Conservation (phyloP, 805 yeast species). For the Yamadazyma endophytica region DNA sequence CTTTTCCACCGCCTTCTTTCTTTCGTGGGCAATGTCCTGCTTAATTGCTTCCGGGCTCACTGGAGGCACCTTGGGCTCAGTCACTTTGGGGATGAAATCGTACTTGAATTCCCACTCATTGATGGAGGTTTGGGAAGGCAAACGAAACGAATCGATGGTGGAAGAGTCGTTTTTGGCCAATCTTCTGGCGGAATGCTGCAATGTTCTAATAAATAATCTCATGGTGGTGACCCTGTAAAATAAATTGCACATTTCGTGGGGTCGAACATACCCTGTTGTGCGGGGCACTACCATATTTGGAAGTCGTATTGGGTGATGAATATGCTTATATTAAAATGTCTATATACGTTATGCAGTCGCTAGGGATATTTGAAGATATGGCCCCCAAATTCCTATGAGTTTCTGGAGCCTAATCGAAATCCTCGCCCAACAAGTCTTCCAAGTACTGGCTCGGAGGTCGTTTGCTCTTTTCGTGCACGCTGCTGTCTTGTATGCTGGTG, state of each 20-base stretch:
- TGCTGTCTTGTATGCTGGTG: no score
- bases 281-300: no score
- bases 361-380: no score
- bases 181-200: background rate
- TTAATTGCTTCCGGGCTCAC: slow-evolving; percentile 46
- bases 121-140: slow-evolving; percentile 45
- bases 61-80: slow-evolving; percentile 42
- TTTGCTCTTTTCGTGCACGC: no score
- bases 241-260: no score
- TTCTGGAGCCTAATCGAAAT: no score
- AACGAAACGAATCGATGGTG: slow-evolving; percentile 52
- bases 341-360: no score
- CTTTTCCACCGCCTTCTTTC: slow-evolving; percentile 31
- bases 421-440: slow-evolving; percentile 40
- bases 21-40: slow-evolving; percentile 44
- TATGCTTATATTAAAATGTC: no score
- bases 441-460: slow-evolving; percentile 42
- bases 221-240: no score
- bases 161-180: slow-evolving; percentile 54
- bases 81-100: slow-evolving; percentile 39
- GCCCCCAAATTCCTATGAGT: no score
- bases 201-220: background rate
- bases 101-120: slow-evolving; percentile 49
- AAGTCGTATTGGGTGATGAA: no score
- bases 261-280: no score